Base-by-base conservation (phyloP, 2,329 filamentous ascomycete genomes). In the Salinomyces thailandicus region DNA sequence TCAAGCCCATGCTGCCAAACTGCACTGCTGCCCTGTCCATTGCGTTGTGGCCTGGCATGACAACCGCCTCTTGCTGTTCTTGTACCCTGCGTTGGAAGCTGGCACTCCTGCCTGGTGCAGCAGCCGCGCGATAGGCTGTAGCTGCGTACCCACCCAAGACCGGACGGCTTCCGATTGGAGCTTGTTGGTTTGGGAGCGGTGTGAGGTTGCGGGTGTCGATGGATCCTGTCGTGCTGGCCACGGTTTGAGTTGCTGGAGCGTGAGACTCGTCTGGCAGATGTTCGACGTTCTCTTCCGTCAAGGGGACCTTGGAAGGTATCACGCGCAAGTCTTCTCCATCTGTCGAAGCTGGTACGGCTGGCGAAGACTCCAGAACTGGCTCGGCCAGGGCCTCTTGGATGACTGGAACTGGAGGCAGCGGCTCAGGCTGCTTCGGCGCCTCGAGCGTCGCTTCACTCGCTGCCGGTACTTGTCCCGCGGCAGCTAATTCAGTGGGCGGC, bases 1-100 rank as follows among this genome's bases (percentile, higher is more conserved):
- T 87, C 53, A 98, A 63, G 55, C 81, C 93, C 70, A 98, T 85
- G 60, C 87, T 93, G 45, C 91, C 91, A 59, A 98, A 98, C 58
- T 96, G 89, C 33, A 98, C 86, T 33, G 87, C 83, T 48, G 89
- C 77, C 52, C 86, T 80, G 59, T 96, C 89, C 18, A 98, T 82
- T 36, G 91, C 87, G 49, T 91, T 86, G 67, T 95, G 94, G 42
- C 85, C 86, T 31, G 91, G 91, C 89, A 98, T 95, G 47, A 94
- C 86, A 27, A 98, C 91, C 41, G 91, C 85, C 66, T 98, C 91
- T 62, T 94, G 87, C 59, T 98, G 91, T 52, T 96, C 87, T 54
- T 93, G 71, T 36, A 95, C 73, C 53, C 85, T 82, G 48, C 89
- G 79, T 60, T 93, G 82, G 61, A 82, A 85, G 63, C 80, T 87